phyloP scores from a whole-genome alignment of 768 basidiomycete species.

The Auricularia cornea region DNA sequence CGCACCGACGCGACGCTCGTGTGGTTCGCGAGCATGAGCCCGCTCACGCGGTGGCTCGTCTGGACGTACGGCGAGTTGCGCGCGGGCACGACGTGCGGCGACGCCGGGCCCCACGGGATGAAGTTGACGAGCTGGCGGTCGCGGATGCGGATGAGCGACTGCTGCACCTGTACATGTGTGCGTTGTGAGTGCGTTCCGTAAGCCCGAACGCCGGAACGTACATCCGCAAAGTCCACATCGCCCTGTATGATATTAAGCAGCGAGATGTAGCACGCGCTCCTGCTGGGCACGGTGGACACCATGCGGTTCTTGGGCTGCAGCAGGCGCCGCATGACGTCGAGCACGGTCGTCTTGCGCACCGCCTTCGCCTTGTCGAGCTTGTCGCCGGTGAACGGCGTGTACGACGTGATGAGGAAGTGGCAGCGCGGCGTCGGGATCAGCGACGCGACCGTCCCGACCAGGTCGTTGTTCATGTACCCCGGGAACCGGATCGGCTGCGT shows the following conservation, averaged over 20 bases:
- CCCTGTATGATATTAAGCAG: slow-evolving; percentile 98
- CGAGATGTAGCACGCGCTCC: slow-evolving; percentile 92
- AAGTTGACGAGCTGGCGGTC: slow-evolving; percentile 96
- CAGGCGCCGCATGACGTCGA: slow-evolving; percentile 97
- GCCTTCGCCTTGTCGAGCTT: slow-evolving; percentile 97
- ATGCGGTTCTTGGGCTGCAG: slow-evolving; percentile 98
- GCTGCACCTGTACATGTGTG: slow-evolving; percentile 63
- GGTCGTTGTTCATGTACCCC: slow-evolving; percentile 98
- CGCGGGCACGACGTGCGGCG: slow-evolving; percentile 93
- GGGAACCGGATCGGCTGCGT: slow-evolving; percentile 96
- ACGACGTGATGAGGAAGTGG: slow-evolving; percentile 98
- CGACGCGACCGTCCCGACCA: slow-evolving; percentile 93
- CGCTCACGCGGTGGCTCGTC: slow-evolving; percentile 90
- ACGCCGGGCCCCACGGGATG: slow-evolving; percentile 98
- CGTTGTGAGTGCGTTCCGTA: neutral
- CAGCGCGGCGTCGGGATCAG: slow-evolving; percentile 95
- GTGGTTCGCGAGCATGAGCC: slow-evolving; percentile 97
- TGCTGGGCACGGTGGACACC: slow-evolving; percentile 90
- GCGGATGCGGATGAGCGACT: slow-evolving; percentile 91
- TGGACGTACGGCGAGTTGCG: slow-evolving; percentile 82
- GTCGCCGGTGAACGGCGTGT: slow-evolving; percentile 96
- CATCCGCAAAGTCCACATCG: slow-evolving; percentile 96
- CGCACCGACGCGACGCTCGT: slow-evolving; percentile 91
- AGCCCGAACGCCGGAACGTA: slow-evolving; percentile 26
- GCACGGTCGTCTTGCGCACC: slow-evolving; percentile 90